Evolutionary conservation across 1,284 basidiomycete genomes (phyloP), one percentile per base, ranked within the genome.

Genomic region (Ustilago vetiveriae): DNA sequence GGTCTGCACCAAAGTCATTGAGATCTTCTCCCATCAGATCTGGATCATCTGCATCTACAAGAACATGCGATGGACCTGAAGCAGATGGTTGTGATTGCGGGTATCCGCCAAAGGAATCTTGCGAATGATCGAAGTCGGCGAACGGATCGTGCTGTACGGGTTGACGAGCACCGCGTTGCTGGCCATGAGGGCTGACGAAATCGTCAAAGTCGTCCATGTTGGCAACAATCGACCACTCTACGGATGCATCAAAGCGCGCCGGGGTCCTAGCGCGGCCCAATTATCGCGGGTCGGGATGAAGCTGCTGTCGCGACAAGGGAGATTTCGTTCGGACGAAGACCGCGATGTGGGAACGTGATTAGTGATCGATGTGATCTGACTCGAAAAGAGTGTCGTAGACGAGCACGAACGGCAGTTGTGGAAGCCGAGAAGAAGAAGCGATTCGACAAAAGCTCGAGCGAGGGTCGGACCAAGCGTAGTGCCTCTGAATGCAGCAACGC

Each of bases 151-250:
- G 41, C 10, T 41, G 58, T 2, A 38, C 33, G 5, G 41, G 50
- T 43, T 39, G 47, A n/a, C 27, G 38, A 30, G 38, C 27, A n/a
- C 21, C 33, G 10, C 30, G 48, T n/a, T 42, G 37, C 11, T 41
- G 39, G 21, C 37, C 46, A 17, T 37, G 48, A 13, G 69, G 46
- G 27, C 38, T 46, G 47, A 73, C 55, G 39, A 77, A 77, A 39
- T 77, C 72, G 60, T 77, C 75, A 70, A 76, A 76, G 52, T 77
- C 75, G 62, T 77, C 74, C 74, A 76, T 76, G 2, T 9, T 38
- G 52, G 38, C 32, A 21, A 6, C 11, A n/a, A n/a, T n/a, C n/a
- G n/a, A n/a, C n/a, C n/a, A n/a, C n/a, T n/a, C n/a, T n/a, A n/a
- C n/a, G n/a, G n/a, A n/a, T n/a, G n/a, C n/a, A n/a, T n/a, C n/a